These are phyloP conservation scores for Hypocrella siamensis DNA, from an alignment of 2,329 filamentous ascomycete species.

Conservation along the genomic window DNA sequence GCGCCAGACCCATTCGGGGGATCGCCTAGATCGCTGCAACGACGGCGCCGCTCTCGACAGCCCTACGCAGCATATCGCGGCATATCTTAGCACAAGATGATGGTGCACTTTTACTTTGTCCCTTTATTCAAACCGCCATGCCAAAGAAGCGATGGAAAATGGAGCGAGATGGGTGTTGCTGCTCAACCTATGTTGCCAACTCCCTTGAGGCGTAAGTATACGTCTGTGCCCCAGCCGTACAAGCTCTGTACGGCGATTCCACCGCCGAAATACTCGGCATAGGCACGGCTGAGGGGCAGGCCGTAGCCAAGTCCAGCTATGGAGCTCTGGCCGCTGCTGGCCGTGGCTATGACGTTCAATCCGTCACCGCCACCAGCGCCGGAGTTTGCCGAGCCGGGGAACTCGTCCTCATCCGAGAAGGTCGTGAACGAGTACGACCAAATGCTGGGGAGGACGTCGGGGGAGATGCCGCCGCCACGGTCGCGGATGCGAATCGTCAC, in stretches of 20 bases:
- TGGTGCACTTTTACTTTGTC: no score
- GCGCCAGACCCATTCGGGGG: no score
- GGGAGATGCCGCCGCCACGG: constrained; percentile 81
- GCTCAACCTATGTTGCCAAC: constrained; percentile 34
- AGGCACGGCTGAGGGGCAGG: constrained; percentile 75
- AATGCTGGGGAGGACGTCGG: constrained; percentile 69
- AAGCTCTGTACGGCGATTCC: constrained; percentile 90
- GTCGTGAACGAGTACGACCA: constrained; percentile 98
- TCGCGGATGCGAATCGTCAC: constrained; percentile 94
- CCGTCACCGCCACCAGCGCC: constrained; percentile 43
- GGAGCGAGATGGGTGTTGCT: no score
- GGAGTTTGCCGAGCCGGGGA: constrained; percentile 22
- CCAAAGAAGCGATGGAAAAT: no score
- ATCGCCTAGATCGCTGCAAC: no score
- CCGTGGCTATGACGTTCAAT: constrained; percentile 58
- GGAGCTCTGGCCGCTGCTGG: constrained; percentile 58
- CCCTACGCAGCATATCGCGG: no score
- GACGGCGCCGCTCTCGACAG: no score
- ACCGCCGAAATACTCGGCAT: constrained; percentile 96
- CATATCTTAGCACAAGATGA: no score
- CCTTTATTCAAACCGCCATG: no score
- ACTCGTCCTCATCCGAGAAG: constrained; percentile 49
- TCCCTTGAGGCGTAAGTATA: constrained; percentile 49
- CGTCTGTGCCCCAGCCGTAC: constrained; percentile 77
- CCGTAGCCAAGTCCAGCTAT: constrained; percentile 93